Evolutionary conservation across 2,329 filamentous ascomycete genomes (phyloP), one percentile per base, ranked within the genome.

Genomic region (Fusarium sulawesiense): DNA sequence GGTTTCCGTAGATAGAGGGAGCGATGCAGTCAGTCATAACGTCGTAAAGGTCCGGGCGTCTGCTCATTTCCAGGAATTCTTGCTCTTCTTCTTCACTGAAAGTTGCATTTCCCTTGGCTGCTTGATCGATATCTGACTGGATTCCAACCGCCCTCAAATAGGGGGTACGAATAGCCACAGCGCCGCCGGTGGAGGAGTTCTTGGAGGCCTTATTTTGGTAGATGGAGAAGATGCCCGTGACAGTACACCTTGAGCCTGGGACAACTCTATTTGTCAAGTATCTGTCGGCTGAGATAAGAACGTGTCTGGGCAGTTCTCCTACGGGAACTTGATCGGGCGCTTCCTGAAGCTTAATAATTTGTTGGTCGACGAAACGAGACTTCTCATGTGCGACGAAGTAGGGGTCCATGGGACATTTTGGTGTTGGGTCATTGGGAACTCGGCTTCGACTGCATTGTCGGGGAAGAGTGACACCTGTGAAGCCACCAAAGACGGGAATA

Each of bases 181-280:
- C 96, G 3, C 91, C 91, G 55, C 90, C 91, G 3, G 87, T 89
- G 20, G 86, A 88, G 7, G 88, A 89, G 73, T 91, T 92, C 80
- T 94, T 97, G 44, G 89, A 91, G 42, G 91, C 92, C 80, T 98
- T 98, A 74, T 91, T 92, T 79, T 98, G 93, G 80, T 98, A 99
- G 76, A 98, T 98, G 30, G 95, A 98, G 83, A 98, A 99, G 34
- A 99, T 93, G 21, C 96, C 96, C 88, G 96, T 98, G 20, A 99
- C 87, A 4, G 94, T 97, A 79, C 96, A 99, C 78, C 95, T 88
- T 53, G 95, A 97, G 30, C 96, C 96, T 8, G 96, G 96, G 6
- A 99, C 94, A 5, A 99, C 96, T 54, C 94, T 89, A 78, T 99
- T 99, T 13, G 95, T 96, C 48, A 99, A 85, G 77, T 98, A 98